Evolutionary conservation across 73 alveolate genomes (phyloP).

Genomic region (Symbiodinium natans): DNA sequence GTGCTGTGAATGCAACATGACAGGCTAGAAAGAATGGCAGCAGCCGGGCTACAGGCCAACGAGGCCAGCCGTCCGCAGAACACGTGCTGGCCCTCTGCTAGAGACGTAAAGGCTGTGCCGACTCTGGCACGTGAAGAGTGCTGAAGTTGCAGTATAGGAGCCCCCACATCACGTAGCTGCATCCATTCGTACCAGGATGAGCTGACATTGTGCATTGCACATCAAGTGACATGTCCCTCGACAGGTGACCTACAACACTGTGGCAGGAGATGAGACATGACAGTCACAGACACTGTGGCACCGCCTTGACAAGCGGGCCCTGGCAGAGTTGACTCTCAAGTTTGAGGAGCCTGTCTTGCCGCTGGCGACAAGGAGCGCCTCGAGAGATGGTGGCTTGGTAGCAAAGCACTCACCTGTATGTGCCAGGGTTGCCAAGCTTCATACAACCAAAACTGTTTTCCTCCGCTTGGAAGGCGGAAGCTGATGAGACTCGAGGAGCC

Average conservation of each 20-base stretch:
- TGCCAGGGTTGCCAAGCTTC: neutral
- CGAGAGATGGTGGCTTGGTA: constrained; percentile 37
- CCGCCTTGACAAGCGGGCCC: neutral
- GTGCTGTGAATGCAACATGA: neutral
- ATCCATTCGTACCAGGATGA: too few relatives aligned
- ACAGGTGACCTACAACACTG: constrained; percentile 36
- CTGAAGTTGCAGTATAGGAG: too few relatives aligned
- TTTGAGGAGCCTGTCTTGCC: constrained; percentile 74
- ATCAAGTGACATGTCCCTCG: too few relatives aligned
- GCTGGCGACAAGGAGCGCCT: constrained; percentile 88
- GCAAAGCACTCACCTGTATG: neutral
- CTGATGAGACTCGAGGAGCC: constrained; percentile 70
- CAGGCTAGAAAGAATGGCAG: constrained; percentile 92
- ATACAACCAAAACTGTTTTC: neutral
- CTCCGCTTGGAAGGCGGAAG: constrained; percentile 23
- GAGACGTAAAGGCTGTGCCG: too few relatives aligned
- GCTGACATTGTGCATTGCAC: too few relatives aligned
- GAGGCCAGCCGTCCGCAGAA: constrained; percentile 18
- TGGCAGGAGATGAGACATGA: neutral
- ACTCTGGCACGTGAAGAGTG: too few relatives aligned
- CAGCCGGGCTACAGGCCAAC: constrained; percentile 86
- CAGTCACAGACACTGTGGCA: neutral
- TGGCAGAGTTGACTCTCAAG: neutral
- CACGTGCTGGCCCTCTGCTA: too few relatives aligned
- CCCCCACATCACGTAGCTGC: too few relatives aligned